Evolutionary conservation across 2,329 filamentous ascomycete species (phyloP).

Genomic region (Geosmithia morbida): DNA sequence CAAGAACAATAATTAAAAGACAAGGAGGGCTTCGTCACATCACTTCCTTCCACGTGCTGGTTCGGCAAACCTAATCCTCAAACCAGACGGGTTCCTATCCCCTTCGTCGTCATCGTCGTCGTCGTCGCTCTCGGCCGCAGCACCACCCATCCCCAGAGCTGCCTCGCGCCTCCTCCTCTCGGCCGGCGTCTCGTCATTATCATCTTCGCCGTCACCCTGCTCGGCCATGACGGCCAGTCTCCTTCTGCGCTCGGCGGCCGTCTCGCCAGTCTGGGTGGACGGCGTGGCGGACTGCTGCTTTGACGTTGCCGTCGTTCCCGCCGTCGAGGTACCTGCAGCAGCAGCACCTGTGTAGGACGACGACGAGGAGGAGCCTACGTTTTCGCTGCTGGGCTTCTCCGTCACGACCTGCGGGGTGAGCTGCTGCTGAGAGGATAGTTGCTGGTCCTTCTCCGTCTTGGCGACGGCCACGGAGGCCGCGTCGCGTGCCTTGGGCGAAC

Average conservation of each 20-base stretch:
- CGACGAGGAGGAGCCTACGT: too few relatives aligned
- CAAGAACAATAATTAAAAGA: neutral
- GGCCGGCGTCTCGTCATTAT: conserved; percentile 49
- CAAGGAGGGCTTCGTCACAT: too few relatives aligned
- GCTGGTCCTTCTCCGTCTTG: conserved; percentile 3
- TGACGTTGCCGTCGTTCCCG: too few relatives aligned
- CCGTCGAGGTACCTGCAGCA: too few relatives aligned
- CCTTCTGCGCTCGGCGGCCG: conserved; percentile 53
- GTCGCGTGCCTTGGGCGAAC: neutral
- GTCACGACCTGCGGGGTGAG: conserved; percentile 8
- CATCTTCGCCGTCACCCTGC: conserved; percentile 22
- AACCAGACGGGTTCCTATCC: neutral
- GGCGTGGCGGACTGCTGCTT: conserved; percentile 3
- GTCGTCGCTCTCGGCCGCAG: conserved; percentile 36
- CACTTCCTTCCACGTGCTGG: conserved; percentile 1
- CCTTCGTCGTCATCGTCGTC: conserved; percentile 31
- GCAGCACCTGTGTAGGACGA: neutral
- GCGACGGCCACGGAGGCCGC: neutral
- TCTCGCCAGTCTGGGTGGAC: conserved; percentile 34
- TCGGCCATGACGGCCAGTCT: conserved; percentile 39
- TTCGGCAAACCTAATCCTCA: conserved; percentile 3
- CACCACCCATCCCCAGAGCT: conserved; percentile 48
- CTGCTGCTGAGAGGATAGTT: conserved; percentile 27
- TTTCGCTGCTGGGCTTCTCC: conserved; percentile 2
- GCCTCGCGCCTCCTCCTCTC: conserved; percentile 61